phyloP scores from a whole-genome alignment of 1,139 yeast species.

The Hemisphaericaspora xylanilytica region DNA sequence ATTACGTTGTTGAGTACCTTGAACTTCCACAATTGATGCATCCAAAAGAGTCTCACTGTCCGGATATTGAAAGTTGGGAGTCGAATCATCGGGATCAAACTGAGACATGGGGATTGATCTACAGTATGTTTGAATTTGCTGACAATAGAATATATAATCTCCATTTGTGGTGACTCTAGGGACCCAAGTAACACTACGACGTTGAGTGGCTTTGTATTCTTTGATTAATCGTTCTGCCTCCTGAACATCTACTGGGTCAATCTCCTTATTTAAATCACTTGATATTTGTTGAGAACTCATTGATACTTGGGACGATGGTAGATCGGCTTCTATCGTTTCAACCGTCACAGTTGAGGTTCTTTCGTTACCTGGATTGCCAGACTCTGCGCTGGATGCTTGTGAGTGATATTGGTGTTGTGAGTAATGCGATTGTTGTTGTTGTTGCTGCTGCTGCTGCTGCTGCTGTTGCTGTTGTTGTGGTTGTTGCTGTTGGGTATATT shows the following conservation, averaged over 20 bases:
- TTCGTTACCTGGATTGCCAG: neutral
- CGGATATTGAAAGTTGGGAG: constrained; percentile 30
- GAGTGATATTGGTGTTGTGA: constrained; percentile 4
- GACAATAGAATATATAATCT: constrained; percentile 57
- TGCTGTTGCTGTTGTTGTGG: constrained; percentile 6
- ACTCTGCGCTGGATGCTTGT: neutral
- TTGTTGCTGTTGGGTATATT: constrained; percentile 8
- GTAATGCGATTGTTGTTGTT: constrained; percentile 2
- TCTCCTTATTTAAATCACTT: constrained; percentile 13
- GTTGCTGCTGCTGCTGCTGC: constrained; percentile 5
- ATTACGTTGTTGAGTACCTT: constrained; percentile 8
- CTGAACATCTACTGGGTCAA: constrained; percentile 24
- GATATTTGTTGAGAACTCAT: constrained; percentile 12
- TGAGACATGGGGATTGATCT: constrained; percentile 49
- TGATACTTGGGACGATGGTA: constrained; percentile 10
- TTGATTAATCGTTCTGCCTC: constrained; percentile 39
- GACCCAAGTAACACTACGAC: constrained; percentile 42
- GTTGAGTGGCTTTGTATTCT: constrained; percentile 28
- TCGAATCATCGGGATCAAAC: constrained; percentile 19
- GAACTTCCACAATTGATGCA: constrained; percentile 18
- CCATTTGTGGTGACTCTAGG: constrained; percentile 58
- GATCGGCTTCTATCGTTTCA: neutral
- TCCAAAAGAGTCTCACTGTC: constrained; percentile 25
- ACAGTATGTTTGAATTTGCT: constrained; percentile 57
- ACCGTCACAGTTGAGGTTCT: neutral